Percentiles rank a stretch among this genome's conserved stretches.
Evolutionary conservation across 1,284 basidiomycete genomes (phyloP).

Genomic region (Apiotrichum mycotoxinovorans): DNA sequence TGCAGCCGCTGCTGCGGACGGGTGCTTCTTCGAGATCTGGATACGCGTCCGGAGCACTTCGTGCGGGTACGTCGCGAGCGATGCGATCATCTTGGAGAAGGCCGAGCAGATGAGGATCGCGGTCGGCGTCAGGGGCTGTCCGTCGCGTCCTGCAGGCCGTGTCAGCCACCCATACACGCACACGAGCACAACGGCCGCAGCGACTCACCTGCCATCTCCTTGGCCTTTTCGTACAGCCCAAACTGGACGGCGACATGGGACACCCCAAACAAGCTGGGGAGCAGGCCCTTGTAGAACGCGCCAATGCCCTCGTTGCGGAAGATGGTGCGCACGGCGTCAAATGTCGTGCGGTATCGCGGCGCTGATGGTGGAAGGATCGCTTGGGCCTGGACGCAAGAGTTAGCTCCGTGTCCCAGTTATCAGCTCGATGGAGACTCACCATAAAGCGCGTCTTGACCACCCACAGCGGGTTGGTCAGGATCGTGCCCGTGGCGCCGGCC

Average conservation of each 20-base stretch:
- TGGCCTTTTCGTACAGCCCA: slow-evolving; percentile 89
- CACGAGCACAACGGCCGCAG: too few species aligned
- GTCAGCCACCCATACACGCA: too few species aligned
- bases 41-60: slow-evolving; percentile 89
- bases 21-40: slow-evolving; percentile 57
- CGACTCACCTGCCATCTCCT: slow-evolving; percentile 69
- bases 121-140: slow-evolving; percentile 58
- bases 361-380: slow-evolving; percentile 64
- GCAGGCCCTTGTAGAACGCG: slow-evolving; percentile 86
- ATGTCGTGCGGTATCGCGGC: slow-evolving; percentile 74
- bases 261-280: slow-evolving; percentile 85
- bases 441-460: slow-evolving; percentile 97
- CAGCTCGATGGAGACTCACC: slow-evolving; percentile 56
- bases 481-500: slow-evolving; percentile 83
- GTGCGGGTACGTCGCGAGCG: slow-evolving; percentile 89
- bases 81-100: slow-evolving; percentile 87
- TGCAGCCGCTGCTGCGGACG: slow-evolving; percentile 4
- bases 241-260: slow-evolving; percentile 92
- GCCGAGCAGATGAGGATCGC: slow-evolving; percentile 83
- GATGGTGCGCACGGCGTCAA: slow-evolving; percentile 80
- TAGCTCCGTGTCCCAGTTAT: neutral
- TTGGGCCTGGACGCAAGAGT: slow-evolving; percentile 38
- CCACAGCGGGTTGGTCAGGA: slow-evolving; percentile 90
- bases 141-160: slow-evolving; percentile 50
- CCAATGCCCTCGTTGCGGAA: slow-evolving; percentile 75